Conservation (phyloP, 306 rosid species). For the Vicia villosa region DNA sequence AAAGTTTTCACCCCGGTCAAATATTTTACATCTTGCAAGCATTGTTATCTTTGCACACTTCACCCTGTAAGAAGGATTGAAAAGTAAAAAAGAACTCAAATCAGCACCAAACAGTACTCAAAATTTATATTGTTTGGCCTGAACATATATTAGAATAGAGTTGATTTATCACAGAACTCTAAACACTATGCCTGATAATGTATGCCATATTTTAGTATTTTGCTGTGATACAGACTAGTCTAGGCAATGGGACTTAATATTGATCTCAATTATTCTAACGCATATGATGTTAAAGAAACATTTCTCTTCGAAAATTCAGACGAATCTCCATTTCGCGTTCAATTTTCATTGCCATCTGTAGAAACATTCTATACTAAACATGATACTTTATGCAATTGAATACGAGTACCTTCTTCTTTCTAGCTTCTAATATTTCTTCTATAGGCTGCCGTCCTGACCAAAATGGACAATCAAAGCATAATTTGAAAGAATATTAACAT, state of each 20-base stretch:
- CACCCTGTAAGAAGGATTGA: constrained; percentile 48
- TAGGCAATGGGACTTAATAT: constrained; percentile 2
- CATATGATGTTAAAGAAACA: constrained; percentile 9
- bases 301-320: background rate
- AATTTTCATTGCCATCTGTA: background rate
- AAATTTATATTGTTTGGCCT: background rate
- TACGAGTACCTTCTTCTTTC: constrained; percentile 67
- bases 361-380: constrained; percentile 1
- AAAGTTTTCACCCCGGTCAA: constrained; percentile 12
- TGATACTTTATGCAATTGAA: constrained; percentile 2
- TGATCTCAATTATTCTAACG: background rate
- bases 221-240: background rate
- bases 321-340: background rate
- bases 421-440: constrained; percentile 67
- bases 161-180: constrained; percentile 31
- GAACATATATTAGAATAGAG: constrained; percentile 5
- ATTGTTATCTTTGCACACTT: constrained; percentile 62
- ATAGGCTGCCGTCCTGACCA: constrained; percentile 78
- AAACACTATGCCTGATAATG: too few species aligned
- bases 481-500: background rate
- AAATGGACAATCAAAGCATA: background rate
- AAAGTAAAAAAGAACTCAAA: background rate
- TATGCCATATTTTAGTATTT: constrained; percentile 17
- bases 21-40: constrained; percentile 62
- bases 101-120: constrained; percentile 19